Conservation (phyloP, 2,329 filamentous ascomycete species). For the Chaetomiaceae sp. region DNA sequence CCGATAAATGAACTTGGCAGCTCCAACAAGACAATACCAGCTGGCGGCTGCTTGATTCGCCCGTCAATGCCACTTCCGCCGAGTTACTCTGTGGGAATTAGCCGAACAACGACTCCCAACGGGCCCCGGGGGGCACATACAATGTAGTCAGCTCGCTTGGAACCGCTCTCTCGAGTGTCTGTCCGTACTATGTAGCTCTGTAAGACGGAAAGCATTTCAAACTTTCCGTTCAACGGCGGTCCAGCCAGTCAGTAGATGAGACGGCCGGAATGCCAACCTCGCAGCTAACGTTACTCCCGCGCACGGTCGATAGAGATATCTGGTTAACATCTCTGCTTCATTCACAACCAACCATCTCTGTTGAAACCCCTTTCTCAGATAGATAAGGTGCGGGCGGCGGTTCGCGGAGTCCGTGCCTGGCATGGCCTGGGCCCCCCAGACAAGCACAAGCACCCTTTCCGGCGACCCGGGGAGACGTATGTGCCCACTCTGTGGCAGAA, state of each 20-base stretch:
- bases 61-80: background rate
- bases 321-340: background rate
- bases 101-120: background rate
- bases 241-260: too few relatives aligned
- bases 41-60: background rate
- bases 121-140: background rate
- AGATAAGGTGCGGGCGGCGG: background rate
- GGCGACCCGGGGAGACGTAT: too few relatives aligned
- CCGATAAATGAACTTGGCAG: slow-evolving; percentile 4
- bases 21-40: background rate
- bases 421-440: too few relatives aligned
- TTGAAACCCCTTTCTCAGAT: background rate
- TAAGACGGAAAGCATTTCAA: too few relatives aligned
- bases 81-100: background rate
- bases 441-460: too few relatives aligned
- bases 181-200: too few relatives aligned
- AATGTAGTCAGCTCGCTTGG: background rate
- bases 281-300: too few relatives aligned
- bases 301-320: background rate
- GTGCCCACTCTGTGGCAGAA: too few relatives aligned
- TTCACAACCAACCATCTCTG: background rate
- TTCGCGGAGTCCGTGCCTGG: background rate
- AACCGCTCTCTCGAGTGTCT: background rate
- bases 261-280: too few relatives aligned
- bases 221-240: too few relatives aligned